Evolutionary conservation across 495 filamentous ascomycete genomes (phyloP), one percentile per base, ranked within the genome.

Genomic region (Endocarpon pusillum): DNA sequence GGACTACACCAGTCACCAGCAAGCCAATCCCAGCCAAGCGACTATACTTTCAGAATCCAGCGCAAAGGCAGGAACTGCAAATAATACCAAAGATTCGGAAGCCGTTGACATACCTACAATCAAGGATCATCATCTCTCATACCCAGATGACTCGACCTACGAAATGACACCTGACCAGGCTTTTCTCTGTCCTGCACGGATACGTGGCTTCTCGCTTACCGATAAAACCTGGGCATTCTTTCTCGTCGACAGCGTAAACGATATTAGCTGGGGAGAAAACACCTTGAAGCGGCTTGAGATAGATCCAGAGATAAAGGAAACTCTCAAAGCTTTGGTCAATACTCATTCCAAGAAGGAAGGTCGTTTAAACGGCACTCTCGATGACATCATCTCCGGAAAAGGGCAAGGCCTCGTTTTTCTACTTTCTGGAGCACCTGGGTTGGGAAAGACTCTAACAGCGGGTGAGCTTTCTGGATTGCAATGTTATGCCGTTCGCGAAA

Each of bases 381-480:
- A 31, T 31, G 54, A 58, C 27, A 1, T 56, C 3, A 46, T 58
- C 14, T 25, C 28, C 7, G 49, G 45, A 8, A 52, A 57, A 47
- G 60, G 61, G 2, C 53, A 59, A 14, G 65, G 63, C 1, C 44
- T 66, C 4, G 58, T 66, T 35, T 54, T 72, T 20, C 54, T 72
- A 1, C 54, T 73, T 0, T 62, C 68, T 34, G 68, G 66, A 1
- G 52, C 47, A 0, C 67, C 68, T 1, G 68, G 67, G 0, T 58
- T 44, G 0, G 56, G 56, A 0, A 59, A 59, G 36, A 57, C 51
- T 3, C 29, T 49, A 0, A 57, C 55, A 4, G 58, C 57, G 36
- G 33, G 53, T 54, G 0, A 38, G 59, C 0, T 54, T 46, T 11
- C 39, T 31, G 64, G 64, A 1, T n/a, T n/a, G n/a, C n/a, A n/a